Conservation (phyloP, 768 basidiomycete species). For the Chalciporus sphaerocephalus region DNA sequence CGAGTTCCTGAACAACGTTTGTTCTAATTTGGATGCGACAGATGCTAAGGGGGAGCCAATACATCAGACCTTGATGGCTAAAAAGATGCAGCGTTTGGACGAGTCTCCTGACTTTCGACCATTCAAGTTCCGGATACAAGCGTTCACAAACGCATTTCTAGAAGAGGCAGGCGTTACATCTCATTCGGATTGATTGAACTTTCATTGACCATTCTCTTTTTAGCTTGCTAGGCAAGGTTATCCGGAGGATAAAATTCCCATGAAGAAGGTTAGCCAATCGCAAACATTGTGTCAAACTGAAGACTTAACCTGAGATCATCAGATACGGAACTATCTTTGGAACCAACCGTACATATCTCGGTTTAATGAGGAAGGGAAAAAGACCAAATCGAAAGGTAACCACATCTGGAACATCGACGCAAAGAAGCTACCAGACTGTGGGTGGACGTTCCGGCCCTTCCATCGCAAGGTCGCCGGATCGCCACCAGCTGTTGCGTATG, state of each 20-base stretch:
- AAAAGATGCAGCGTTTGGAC: conserved; percentile 96
- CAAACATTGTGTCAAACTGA: conserved; percentile 6
- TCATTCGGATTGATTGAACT: conserved; percentile 2
- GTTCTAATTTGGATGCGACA: conserved; percentile 87
- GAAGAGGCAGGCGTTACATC: conserved; percentile 61
- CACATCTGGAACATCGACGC: conserved; percentile 99
- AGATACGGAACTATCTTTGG: conserved; percentile 97
- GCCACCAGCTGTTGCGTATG: conserved; percentile 78
- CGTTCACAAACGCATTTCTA: conserved; percentile 92
- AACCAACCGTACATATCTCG: conserved; percentile 89
- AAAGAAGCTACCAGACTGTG: conserved; percentile 68
- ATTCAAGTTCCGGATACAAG: conserved; percentile 98
- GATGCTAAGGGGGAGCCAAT: conserved; percentile 96
- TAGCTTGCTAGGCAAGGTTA: conserved; percentile 83
- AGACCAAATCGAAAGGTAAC: conserved; percentile 98
- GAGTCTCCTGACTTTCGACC: conserved; percentile 96
- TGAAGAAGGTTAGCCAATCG: conserved; percentile 74
- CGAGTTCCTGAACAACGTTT: conserved; percentile 80
- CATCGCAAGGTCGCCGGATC: conserved; percentile 81
- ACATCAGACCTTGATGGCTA: conserved; percentile 97
- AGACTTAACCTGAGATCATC: conserved; percentile 21
- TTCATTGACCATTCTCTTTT: conserved; percentile 10
- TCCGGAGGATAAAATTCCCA: conserved; percentile 91
- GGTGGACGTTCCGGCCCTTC: conserved; percentile 88
- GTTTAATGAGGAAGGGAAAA: conserved; percentile 98